Percentiles rank a stretch among this genome's conserved stretches.
Evolutionary conservation across 768 basidiomycete species (phyloP).

Genomic region (Russula sp.): DNA sequence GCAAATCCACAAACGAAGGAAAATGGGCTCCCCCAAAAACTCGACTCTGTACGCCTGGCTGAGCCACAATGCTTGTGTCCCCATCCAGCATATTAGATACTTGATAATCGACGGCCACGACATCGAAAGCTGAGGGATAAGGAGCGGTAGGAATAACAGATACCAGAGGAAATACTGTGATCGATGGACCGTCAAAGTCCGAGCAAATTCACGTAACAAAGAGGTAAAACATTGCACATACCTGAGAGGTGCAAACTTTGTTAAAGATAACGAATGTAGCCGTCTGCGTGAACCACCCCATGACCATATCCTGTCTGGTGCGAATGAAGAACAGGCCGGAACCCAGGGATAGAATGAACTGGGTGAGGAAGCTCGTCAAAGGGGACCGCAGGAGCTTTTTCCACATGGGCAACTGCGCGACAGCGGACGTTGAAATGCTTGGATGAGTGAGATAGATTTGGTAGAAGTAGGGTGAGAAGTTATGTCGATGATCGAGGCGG

Average conservation of each 20-base stretch:
- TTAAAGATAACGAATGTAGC: constrained; percentile 91
- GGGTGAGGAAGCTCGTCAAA: constrained; percentile 77
- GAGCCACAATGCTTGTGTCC: constrained; percentile 83
- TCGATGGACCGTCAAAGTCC: background rate
- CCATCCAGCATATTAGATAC: constrained; percentile 60
- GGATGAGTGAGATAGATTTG: constrained; percentile 87
- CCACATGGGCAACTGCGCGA: constrained; percentile 32
- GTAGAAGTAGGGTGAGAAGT: constrained; percentile 98
- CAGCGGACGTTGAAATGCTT: constrained; percentile 22
- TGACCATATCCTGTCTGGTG: constrained; percentile 53
- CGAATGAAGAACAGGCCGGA: constrained; percentile 69
- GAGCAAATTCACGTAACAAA: background rate
- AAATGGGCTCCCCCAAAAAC: constrained; percentile 74
- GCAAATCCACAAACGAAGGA: constrained; percentile 69
- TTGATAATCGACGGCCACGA: constrained; percentile 37
- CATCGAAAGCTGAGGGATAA: constrained; percentile 62
- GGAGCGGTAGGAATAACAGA: constrained; percentile 76
- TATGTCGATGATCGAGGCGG: constrained; percentile 93
- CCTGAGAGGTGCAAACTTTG: constrained; percentile 97
- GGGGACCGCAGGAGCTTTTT: constrained; percentile 57
- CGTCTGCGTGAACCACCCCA: constrained; percentile 92
- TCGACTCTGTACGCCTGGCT: constrained; percentile 88
- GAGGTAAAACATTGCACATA: constrained; percentile 32
- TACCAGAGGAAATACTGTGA: constrained; percentile 98
- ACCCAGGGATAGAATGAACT: constrained; percentile 65